A percentile compares a stretch with the other conserved stretches of the same genome.
These are phyloP conservation scores for Aspergillus sclerotialis DNA, from an alignment of 2,329 filamentous ascomycete species.

Conservation along the genomic window DNA sequence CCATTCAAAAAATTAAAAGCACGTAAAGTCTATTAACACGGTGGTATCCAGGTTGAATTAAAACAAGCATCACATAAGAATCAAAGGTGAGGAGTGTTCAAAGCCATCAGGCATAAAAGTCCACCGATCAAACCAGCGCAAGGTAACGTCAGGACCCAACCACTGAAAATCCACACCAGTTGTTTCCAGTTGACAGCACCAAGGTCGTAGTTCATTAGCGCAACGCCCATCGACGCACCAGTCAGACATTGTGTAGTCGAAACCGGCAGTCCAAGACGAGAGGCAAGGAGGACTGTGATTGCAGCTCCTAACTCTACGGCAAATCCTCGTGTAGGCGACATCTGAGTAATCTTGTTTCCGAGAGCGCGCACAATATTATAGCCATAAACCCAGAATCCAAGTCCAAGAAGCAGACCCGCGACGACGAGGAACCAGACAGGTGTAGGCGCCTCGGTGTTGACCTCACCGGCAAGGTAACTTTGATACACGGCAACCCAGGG, in stretches of 20 bases:
- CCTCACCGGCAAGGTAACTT: slow-evolving; percentile 24
- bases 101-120: slow-evolving; percentile 33
- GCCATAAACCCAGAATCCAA: slow-evolving; percentile 38
- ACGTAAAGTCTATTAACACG: too few relatives aligned
- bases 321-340: slow-evolving; percentile 25
- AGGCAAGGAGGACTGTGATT: slow-evolving; percentile 31
- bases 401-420: slow-evolving; percentile 32
- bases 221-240: slow-evolving; percentile 29
- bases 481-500: slow-evolving; percentile 35
- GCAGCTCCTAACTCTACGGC: slow-evolving; percentile 36
- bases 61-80: too few relatives aligned
- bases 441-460: slow-evolving; percentile 25
- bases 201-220: slow-evolving; percentile 30
- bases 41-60: too few relatives aligned
- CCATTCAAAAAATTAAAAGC: too few relatives aligned
- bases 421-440: slow-evolving; percentile 37
- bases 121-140: slow-evolving; percentile 35
- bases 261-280: slow-evolving; percentile 28
- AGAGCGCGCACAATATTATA: slow-evolving; percentile 35
- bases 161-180: slow-evolving; percentile 36
- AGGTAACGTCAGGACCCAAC: slow-evolving; percentile 41
- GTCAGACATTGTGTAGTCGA: slow-evolving; percentile 34
- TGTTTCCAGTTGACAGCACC: slow-evolving; percentile 41
- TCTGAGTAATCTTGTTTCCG: slow-evolving; percentile 38
- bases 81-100: slow-evolving; percentile 34